Conservation (phyloP, 306 rosid genomes). For the Canavalia ensiformis region DNA sequence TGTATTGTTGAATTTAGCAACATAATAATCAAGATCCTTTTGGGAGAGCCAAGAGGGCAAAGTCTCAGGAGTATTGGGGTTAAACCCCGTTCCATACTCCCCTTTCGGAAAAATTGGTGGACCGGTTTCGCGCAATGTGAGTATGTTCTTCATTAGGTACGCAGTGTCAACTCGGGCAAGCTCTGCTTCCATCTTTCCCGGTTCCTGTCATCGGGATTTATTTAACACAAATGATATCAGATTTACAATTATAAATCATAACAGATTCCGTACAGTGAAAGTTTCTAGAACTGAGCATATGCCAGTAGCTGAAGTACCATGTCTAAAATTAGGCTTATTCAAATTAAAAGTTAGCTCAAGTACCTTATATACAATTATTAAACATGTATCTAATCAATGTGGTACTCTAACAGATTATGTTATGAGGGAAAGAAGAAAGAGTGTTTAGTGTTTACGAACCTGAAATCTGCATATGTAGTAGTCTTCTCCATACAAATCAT, state of each 20-base stretch:
- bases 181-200: constrained; percentile 47
- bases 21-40: constrained; percentile 48
- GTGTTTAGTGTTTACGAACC: constrained; percentile 3
- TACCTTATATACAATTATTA: no score
- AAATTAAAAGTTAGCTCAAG: no score
- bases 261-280: no score
- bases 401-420: no score
- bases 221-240: no score
- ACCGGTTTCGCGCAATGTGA: constrained; percentile 38
- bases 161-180: constrained; percentile 22
- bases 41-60: constrained; percentile 56
- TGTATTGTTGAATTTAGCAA: constrained; percentile 31
- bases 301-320: no score
- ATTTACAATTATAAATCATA: no score
- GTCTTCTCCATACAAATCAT: constrained; percentile 47
- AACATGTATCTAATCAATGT: no score
- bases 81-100: constrained; percentile 44
- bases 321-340: no score
- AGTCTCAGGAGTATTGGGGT: constrained; percentile 14
- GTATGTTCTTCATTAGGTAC: constrained; percentile 40
- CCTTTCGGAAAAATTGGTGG: constrained; percentile 49
- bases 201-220: constrained; percentile 27
- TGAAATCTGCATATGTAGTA: constrained; percentile 57
- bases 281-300: no score
- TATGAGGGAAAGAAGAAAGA: no score